These are phyloP conservation scores for Aureobasidium zeae DNA, from an alignment of 2,329 filamentous ascomycete genomes.

Conservation along the genomic window DNA sequence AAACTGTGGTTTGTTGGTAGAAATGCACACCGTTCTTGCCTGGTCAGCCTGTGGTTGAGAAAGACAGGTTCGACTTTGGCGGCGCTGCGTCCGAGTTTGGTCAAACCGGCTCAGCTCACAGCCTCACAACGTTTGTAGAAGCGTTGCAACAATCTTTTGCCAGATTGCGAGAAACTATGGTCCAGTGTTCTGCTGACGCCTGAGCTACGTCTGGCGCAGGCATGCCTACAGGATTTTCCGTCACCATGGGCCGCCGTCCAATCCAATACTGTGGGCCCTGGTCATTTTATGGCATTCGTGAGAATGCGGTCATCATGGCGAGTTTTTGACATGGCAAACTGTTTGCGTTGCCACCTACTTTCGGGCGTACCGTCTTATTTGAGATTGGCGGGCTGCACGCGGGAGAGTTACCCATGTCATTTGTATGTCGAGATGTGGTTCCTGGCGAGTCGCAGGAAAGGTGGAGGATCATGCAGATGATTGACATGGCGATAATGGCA, in stretches of 20 bases:
- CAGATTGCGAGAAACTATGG: not conserved
- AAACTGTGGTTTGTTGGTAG: not conserved
- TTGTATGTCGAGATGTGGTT: not conserved
- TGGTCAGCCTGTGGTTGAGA: not conserved
- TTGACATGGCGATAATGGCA: not conserved
- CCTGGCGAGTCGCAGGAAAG: constrained; percentile 1
- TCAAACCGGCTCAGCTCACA: not conserved
- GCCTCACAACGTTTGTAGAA: constrained; percentile 2
- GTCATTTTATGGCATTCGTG: not conserved
- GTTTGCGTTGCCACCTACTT: too few relatives aligned
- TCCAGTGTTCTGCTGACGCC: not conserved
- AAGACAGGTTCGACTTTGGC: not conserved
- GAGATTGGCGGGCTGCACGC: too few relatives aligned
- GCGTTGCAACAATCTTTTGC: not conserved
- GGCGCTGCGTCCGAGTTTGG: not conserved
- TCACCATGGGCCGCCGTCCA: too few relatives aligned
- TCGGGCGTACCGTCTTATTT: too few relatives aligned
- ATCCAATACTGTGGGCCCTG: not conserved
- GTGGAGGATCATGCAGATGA: not conserved
- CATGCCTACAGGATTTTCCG: too few relatives aligned
- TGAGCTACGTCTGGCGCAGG: too few relatives aligned
- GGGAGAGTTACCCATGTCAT: too few relatives aligned
- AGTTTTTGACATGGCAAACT: not conserved
- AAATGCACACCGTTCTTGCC: constrained; percentile 3
- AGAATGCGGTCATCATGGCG: not conserved